Percentiles rank a stretch among this genome's conserved stretches.
Conservation (phyloP, 2,329 filamentous ascomycete species). For the Sphaceloma murrayae region DNA sequence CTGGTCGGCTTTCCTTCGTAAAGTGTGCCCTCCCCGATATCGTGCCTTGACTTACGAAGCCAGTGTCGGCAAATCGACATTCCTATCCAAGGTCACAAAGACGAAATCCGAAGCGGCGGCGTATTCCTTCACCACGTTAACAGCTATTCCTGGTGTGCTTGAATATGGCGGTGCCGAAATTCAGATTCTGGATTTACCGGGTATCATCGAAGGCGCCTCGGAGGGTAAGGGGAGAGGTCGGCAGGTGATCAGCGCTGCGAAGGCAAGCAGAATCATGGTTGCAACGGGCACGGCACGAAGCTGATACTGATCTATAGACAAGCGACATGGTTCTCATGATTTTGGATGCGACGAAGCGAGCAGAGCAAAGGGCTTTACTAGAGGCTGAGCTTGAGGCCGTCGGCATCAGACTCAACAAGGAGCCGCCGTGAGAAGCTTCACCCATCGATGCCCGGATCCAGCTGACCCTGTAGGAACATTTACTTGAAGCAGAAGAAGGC, state of each 20-base stretch:
- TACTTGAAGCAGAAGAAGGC: constrained; percentile 94
- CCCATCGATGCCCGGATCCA: background rate
- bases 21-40: background rate
- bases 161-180: constrained; percentile 98
- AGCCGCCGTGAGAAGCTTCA: constrained; percentile 60
- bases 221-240: constrained; percentile 95
- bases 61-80: constrained; percentile 87
- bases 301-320: constrained; percentile 43
- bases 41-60: constrained; percentile 14
- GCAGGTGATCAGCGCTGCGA: constrained; percentile 95
- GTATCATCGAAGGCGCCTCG: constrained; percentile 98
- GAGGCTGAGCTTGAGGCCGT: constrained; percentile 93
- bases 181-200: constrained; percentile 95
- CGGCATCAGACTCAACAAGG: constrained; percentile 82
- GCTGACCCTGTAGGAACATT: constrained; percentile 60
- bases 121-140: constrained; percentile 95
- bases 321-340: constrained; percentile 97
- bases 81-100: constrained; percentile 97
- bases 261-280: constrained; percentile 42
- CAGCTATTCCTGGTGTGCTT: constrained; percentile 91
- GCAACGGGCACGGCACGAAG: too few relatives aligned
- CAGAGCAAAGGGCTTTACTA: constrained; percentile 79
- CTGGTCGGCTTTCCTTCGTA: constrained; percentile 91
- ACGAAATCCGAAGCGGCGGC: constrained; percentile 93
- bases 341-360: constrained; percentile 89